Evolutionary conservation across 2,329 filamentous ascomycete species (phyloP), one percentile per base, ranked within the genome.

Genomic region (Trichoderma sp.): DNA sequence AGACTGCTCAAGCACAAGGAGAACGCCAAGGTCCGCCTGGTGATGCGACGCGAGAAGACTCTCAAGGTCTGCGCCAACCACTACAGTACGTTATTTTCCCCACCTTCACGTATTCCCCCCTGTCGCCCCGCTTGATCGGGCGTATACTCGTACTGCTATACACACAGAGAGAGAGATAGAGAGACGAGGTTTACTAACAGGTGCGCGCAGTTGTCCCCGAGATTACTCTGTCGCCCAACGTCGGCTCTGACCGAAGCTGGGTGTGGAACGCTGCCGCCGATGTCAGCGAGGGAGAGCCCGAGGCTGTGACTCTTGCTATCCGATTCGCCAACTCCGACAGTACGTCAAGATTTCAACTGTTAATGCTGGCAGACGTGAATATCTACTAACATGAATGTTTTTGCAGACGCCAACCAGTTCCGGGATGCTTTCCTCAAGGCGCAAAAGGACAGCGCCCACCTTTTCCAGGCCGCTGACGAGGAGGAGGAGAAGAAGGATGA

Each of bases 61-160:
- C 91, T 98, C 86, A 99, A 99, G 90, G 96, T 99, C 85, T 99
- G 96, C 91, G 96, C 96, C 81, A 99, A 99, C 88, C 96, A 99
- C 89, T 99, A 99, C 85, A 92, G 95, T 97, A 91, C 79, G 92
- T 86, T 86, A 36, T 15, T 5, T 36, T 36, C 13, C 26, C 30
- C n/a, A n/a, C 64, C 61, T 43, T 9, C 7, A 13, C n/a, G 43
- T 20, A 39, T 28, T 39, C 36, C 36, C 28, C 34, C 6, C 3
- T 1, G 53, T 9, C 58, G 13, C 23, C 34, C 43, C 43, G 43
- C 43, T 20, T 50, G 43, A 50, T 50, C n/a, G 43, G 43, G 43
- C n/a, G 43, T 50, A 36, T 7, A 17, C 36, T 39, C 36, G 15
- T 39, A 3, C 5, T 6, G 43, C n/a, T 50, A 23, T n/a, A 26